Percentiles rank a stretch among this genome's conserved stretches.
Conservation (phyloP, 2,329 filamentous ascomycete genomes). For the Exophiala oligosperma region DNA sequence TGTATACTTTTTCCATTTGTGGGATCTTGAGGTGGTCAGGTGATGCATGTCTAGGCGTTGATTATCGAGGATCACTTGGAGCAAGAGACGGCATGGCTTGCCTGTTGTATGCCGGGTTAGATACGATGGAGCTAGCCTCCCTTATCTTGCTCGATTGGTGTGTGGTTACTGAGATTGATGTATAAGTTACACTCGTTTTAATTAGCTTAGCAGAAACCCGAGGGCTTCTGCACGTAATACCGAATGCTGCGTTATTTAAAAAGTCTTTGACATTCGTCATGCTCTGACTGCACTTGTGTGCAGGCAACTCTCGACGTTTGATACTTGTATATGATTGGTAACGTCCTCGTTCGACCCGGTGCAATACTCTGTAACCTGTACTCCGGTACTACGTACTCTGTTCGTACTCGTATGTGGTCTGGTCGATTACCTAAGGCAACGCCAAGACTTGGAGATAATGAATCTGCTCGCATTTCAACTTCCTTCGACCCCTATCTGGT, state of each 20-base stretch:
- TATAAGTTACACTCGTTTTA: slow-evolving; percentile 27
- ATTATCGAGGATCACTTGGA: slow-evolving; percentile 7
- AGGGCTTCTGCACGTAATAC: slow-evolving; percentile 15
- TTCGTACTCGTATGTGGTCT: background rate
- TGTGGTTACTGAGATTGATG: slow-evolving; percentile 5
- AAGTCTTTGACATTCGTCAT: background rate
- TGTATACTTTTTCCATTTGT: slow-evolving; percentile 23
- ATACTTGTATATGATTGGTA: too few species aligned
- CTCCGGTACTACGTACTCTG: too few species aligned
- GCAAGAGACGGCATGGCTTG: slow-evolving; percentile 4
- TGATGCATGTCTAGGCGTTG: slow-evolving; percentile 16
- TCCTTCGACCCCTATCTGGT: background rate
- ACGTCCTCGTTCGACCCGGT: too few species aligned
- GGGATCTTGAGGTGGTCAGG: slow-evolving; percentile 4
- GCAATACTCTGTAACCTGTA: too few species aligned
- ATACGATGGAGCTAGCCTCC: slow-evolving; percentile 17
- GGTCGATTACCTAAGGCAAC: slow-evolving; percentile 11
- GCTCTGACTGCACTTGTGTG: too few species aligned
- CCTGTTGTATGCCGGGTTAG: slow-evolving; percentile 13
- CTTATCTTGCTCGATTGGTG: slow-evolving; percentile 7
- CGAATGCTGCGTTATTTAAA: background rate
- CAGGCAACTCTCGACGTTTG: too few species aligned
- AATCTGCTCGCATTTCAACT: background rate
- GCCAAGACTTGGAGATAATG: background rate
- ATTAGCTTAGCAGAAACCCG: slow-evolving; percentile 11